Evolutionary conservation across 352 stramenopile species (phyloP), one percentile per base, ranked within the genome.

Genomic region (Globisporangium irregulare): DNA sequence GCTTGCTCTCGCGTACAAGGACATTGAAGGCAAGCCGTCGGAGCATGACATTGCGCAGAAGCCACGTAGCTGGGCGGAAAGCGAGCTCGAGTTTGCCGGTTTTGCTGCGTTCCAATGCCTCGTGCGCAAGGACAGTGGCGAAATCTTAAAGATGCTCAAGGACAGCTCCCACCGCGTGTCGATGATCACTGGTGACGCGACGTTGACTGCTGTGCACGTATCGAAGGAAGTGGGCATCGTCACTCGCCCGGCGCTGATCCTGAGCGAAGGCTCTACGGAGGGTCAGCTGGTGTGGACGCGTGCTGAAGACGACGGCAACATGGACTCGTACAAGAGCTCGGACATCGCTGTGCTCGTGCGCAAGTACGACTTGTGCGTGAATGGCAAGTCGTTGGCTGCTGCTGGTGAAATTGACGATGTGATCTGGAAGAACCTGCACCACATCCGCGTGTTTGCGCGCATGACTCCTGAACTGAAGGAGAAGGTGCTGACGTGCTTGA

Each of bases 151-250:
- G 69, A 89, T 98, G 64, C 75, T 99, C 41, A 84, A 88, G 60
- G 86, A 89, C 27, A 98, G 91, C 68, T 92, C 88, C 20, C 96
- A 99, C 74, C 67, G 84, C n/a, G 88, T 98, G 14, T 95, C 96
- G 24, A 99, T 99, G 95, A 99, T 99, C 72, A 99, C 98, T 14
- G 98, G 98, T 62, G 98, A 99, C 78, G 92, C 93, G 41, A 92
- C 97, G 10, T 83, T 99, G 32, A 99, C 98, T 46, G 98, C 98
- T 41, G 92, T 96, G 32, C 94, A 99, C 67, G 98, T 99, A 25
- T 98, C 97, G 8, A 89, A 92, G 66, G 88, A 99, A 70, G 96
- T 99, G 2, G 90, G 90, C 43, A 99, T 99, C 59, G 78, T 99
- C 50, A 80, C 80, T 63, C 79, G 77, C 51, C 81, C 84, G 8